phyloP scores from a whole-genome alignment of 1,139 yeast genomes.

The Yamadazyma jaroonii region DNA sequence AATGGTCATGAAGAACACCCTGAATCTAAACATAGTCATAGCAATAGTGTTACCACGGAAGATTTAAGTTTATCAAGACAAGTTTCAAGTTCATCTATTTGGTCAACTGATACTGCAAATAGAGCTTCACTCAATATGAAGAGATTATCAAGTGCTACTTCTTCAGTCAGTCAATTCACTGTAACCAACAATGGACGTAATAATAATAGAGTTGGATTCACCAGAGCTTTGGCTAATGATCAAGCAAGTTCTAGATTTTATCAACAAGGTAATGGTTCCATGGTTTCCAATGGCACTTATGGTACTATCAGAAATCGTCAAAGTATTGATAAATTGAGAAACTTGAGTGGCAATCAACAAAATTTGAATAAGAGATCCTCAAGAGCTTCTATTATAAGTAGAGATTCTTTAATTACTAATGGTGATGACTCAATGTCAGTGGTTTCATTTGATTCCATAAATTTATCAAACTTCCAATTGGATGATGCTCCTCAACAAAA shows the following conservation, averaged over 20 bases:
- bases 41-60: constrained; percentile 2
- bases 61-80: constrained; percentile 26
- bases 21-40: not conserved
- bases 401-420: constrained; percentile 14
- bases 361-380: constrained; percentile 32
- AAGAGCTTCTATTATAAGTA: constrained; percentile 34
- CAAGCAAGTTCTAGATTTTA: constrained; percentile 23
- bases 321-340: constrained; percentile 29
- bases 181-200: constrained; percentile 11
- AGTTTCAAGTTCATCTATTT: constrained; percentile 32
- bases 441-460: constrained; percentile 34
- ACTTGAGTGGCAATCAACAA: constrained; percentile 4
- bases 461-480: constrained; percentile 19
- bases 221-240: constrained; percentile 40
- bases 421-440: constrained; percentile 40
- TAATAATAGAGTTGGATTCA: constrained; percentile 37
- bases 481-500: constrained; percentile 15
- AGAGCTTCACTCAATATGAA: constrained; percentile 29
- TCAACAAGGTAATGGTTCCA: constrained; percentile 22
- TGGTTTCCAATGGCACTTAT: constrained; percentile 18
- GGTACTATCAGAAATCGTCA: constrained; percentile 24
- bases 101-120: constrained; percentile 37
- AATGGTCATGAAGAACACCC: not conserved
- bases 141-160: constrained; percentile 30
- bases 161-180: constrained; percentile 29